A percentile compares a stretch with the other conserved stretches of the same genome.
These are phyloP conservation scores for Cercospora sojina DNA, from an alignment of 2,329 filamentous ascomycete genomes.

Conservation along the genomic window DNA sequence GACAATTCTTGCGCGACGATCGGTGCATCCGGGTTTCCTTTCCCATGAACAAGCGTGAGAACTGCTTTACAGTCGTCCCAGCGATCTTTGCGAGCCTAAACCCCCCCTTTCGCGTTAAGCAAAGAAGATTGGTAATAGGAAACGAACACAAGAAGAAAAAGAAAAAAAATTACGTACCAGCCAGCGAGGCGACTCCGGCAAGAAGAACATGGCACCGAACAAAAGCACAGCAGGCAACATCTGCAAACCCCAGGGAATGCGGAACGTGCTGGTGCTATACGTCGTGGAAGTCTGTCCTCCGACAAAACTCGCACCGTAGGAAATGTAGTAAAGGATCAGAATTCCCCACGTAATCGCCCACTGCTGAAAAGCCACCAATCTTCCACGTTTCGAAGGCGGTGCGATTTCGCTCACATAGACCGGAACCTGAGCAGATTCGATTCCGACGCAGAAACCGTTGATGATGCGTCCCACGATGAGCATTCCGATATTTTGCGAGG, in stretches of 20 bases:
- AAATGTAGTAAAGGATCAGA: conserved; percentile 45
- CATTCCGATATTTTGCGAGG: conserved; percentile 67
- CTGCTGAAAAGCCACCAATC: conserved; percentile 70
- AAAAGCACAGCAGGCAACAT: conserved; percentile 50
- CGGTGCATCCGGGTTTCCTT: conserved; percentile 37
- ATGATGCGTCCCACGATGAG: conserved; percentile 69
- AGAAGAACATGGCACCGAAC: conserved; percentile 51
- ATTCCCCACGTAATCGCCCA: conserved; percentile 68
- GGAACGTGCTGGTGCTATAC: conserved; percentile 48
- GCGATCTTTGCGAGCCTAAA: conserved; percentile 46
- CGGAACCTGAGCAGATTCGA: conserved; percentile 67
- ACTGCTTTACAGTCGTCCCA: conserved; percentile 61
- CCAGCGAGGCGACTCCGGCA: conserved; percentile 67
- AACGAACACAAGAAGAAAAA: too few species aligned
- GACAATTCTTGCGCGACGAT: conserved; percentile 67
- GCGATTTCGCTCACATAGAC: conserved; percentile 68
- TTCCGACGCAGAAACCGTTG: conserved; percentile 71
- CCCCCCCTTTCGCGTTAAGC: too few species aligned
- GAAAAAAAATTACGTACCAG: too few species aligned
- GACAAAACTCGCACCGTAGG: conserved; percentile 64
- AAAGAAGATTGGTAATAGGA: too few species aligned
- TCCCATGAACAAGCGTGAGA: conserved; percentile 63
- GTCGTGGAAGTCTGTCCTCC: conserved; percentile 46
- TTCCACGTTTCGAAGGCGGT: conserved; percentile 58
- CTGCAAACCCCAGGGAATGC: conserved; percentile 51